These are phyloP conservation scores for Crucibulum laeve DNA, from an alignment of 768 basidiomycete species.

Conservation along the genomic window DNA sequence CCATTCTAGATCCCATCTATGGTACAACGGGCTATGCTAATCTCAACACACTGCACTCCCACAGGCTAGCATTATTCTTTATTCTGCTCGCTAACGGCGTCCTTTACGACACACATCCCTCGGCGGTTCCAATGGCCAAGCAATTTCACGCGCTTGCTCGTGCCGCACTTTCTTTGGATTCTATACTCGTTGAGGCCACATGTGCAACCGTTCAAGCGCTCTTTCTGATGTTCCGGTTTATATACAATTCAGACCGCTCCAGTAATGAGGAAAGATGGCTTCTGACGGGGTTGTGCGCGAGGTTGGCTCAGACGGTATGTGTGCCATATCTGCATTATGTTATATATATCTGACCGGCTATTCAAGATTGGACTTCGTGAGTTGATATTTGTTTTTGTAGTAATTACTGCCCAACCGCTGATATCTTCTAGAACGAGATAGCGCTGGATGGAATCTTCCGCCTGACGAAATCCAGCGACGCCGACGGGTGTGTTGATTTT, in stretches of 20 bases:
- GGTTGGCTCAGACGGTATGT: constrained; percentile 41
- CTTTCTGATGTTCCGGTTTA: constrained; percentile 37
- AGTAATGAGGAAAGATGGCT: constrained; percentile 46
- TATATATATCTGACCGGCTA: constrained; percentile 1
- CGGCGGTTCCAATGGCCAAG: constrained; percentile 25
- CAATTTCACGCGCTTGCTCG: constrained; percentile 44
- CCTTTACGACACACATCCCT: constrained; percentile 35
- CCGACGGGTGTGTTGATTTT: constrained; percentile 24
- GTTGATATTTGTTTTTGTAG: constrained; percentile 12
- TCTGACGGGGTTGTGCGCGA: constrained; percentile 36
- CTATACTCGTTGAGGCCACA: constrained; percentile 39
- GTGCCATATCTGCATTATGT: constrained; percentile 3
- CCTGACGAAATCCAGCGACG: constrained; percentile 42
- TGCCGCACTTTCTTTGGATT: constrained; percentile 42
- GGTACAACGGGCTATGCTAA: constrained; percentile 21
- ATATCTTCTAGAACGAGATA: constrained; percentile 40
- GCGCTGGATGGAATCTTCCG: constrained; percentile 41
- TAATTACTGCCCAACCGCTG: background rate
- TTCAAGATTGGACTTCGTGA: constrained; percentile 53
- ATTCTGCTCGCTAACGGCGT: constrained; percentile 43
- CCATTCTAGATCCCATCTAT: constrained; percentile 40
- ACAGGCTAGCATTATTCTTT: constrained; percentile 50
- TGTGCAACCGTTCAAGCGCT: constrained; percentile 44
- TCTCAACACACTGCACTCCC: constrained; percentile 34
- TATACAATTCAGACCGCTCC: constrained; percentile 36